These are phyloP conservation scores for Cutaneotrichosporon daszewskae DNA, from an alignment of 1,284 basidiomycete species.

Conservation along the genomic window DNA sequence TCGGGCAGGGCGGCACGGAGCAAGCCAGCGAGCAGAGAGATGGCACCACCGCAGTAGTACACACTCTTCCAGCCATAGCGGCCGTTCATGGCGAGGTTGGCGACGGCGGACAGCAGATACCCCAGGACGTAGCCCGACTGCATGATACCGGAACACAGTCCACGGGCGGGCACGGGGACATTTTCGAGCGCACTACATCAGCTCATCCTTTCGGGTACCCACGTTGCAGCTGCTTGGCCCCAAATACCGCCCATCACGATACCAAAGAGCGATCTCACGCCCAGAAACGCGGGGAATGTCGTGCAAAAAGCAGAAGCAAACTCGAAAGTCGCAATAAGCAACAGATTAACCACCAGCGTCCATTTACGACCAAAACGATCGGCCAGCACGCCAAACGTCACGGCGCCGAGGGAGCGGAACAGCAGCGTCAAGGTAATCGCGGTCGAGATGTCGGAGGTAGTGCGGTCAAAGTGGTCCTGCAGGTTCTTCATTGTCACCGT, in stretches of 20 bases:
- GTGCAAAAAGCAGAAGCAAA: conserved; percentile 58
- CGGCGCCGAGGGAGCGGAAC: conserved; percentile 80
- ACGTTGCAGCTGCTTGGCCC: conserved; percentile 47
- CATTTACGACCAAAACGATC: conserved; percentile 89
- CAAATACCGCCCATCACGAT: conserved; percentile 71
- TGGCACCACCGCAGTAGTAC: conserved; percentile 54
- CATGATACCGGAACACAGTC: conserved; percentile 74
- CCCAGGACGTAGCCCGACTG: conserved; percentile 66
- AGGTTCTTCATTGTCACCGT: conserved; percentile 53
- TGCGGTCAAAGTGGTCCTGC: conserved; percentile 41
- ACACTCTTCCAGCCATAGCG: conserved; percentile 47
- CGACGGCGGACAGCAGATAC: conserved; percentile 48
- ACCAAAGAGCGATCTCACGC: conserved; percentile 63
- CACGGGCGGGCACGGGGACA: conserved; percentile 75
- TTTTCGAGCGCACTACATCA: conserved; percentile 69
- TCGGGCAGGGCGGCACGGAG: conserved; percentile 74
- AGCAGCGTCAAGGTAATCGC: conserved; percentile 89
- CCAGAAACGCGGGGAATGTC: conserved; percentile 50
- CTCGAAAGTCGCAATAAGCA: conserved; percentile 67
- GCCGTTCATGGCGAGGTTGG: conserved; percentile 56
- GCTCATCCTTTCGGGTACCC: conserved; percentile 22
- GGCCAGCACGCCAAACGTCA: conserved; percentile 69
- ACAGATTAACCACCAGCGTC: conserved; percentile 73
- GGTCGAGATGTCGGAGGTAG: conserved; percentile 49
- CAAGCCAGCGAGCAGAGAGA: conserved; percentile 65